A percentile compares a stretch with the other conserved stretches of the same genome.
Evolutionary conservation across 2,329 filamentous ascomycete genomes (phyloP).

Genomic region (Neocucurbitaria cava): DNA sequence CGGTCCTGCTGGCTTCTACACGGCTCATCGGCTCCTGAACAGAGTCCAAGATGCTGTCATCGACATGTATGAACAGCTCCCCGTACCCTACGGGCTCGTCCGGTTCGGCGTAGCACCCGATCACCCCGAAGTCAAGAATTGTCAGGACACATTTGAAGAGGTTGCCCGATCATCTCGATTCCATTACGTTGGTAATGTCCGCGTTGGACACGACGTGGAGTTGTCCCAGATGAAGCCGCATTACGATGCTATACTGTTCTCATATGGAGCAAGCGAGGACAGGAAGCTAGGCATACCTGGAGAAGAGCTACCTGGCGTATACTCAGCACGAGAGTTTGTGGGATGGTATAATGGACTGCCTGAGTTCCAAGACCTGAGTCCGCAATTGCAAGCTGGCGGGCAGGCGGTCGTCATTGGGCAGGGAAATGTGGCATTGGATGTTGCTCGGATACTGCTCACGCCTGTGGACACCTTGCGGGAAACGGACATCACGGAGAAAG

Average conservation of each 20-base stretch:
- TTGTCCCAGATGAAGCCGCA: slow-evolving; percentile 74
- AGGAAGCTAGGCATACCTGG: slow-evolving; percentile 79
- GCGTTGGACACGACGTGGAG: slow-evolving; percentile 74
- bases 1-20: slow-evolving; percentile 95
- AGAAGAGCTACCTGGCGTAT: slow-evolving; percentile 77
- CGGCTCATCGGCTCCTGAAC: slow-evolving; percentile 82
- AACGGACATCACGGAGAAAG: slow-evolving; percentile 89
- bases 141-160: slow-evolving; percentile 90
- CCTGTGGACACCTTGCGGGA: slow-evolving; percentile 74
- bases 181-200: slow-evolving; percentile 88
- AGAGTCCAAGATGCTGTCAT: slow-evolving; percentile 75
- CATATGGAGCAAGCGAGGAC: slow-evolving; percentile 90
- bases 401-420: slow-evolving; percentile 90
- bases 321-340: slow-evolving; percentile 91
- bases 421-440: slow-evolving; percentile 94
- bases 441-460: slow-evolving; percentile 84
- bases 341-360: slow-evolving; percentile 98
- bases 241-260: slow-evolving; percentile 91
- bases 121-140: slow-evolving; percentile 99
- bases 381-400: slow-evolving; percentile 76
- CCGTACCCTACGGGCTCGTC: slow-evolving; percentile 90
- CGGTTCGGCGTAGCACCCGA: slow-evolving; percentile 97
- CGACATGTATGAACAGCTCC: slow-evolving; percentile 96
- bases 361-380: slow-evolving; percentile 75
- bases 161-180: slow-evolving; percentile 84